Base-by-base conservation (phyloP, 2,329 filamentous ascomycete genomes). In the Trichoderma harzianum region DNA sequence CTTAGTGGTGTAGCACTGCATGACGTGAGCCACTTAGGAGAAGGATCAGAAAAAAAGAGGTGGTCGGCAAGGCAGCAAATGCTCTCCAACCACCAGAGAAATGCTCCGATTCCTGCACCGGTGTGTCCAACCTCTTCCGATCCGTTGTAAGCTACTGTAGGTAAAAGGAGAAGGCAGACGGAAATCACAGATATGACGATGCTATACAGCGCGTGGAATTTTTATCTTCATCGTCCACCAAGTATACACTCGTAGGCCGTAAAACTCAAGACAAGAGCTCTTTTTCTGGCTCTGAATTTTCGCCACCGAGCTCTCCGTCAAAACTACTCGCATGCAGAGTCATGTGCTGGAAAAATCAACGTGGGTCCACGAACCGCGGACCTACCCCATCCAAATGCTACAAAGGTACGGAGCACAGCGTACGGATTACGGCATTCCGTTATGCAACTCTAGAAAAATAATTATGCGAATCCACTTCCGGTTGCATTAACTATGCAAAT, bases 1-100 rank as follows among this genome's bases (percentile, higher is more conserved):
- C 55, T 60, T 34, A 14, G 57, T 32, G 18, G 6, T 63, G 69
- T 63, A 63, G 47, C 70, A 68, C 64, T 72, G 57, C 70, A 72
- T 72, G 65, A 47, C 32, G 58, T 64, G 47, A 69, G 63, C 36
- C 53, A 32, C 43, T 55, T 21, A 32, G 18, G 57, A 51, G 39
- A 28, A 47, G 55, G 47, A 21, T 26, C 18, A 7, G n/a, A 47
- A 32, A 68, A 53, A 47, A 39, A 57, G 39, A 39, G 63, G 70
- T 68, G 70, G 39, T 26, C 24, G 70, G 57, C 53, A 18, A 72
- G 57, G 39, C 43, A 34, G 16, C 32, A 62, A 63, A 21, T 18
- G 47, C 43, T 51, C 58, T 51, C 58, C 47, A 47, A 70, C 58
- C 43, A 57, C 68, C 43, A 70, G 21, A 51, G 16, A 51, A 43